Base-by-base conservation (phyloP, 306 rosid genomes). In the Cicer arietinum region DNA sequence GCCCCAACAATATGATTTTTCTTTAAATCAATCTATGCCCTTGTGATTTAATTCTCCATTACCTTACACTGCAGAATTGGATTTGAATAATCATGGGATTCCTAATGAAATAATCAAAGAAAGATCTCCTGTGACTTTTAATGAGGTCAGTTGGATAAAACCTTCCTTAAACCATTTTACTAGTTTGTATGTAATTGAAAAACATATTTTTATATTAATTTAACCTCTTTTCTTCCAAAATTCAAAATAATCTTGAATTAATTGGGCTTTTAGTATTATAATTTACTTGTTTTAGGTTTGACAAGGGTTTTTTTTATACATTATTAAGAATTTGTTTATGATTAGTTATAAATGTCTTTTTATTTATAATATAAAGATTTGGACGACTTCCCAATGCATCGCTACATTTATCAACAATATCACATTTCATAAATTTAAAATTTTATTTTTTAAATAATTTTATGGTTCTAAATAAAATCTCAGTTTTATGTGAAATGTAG, bases 91-190 rank as follows among this genome's bases (percentile, higher is more conserved):
- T 40, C 4, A 0, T 44, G 22, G 9, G 71, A 39, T 42, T 43
- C 51, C 51, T 40, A 64, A 42, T 54, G 77, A 58, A 13, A 56
- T 7, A 12, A 20, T 44, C 7, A 57, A 43, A 42, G 42, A 25
- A 56, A 57, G 43, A 37, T 25, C 43, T 30, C 7, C 1, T 12
- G 17, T 54, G 41, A 25, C 4, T 20, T 58, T 43, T 44, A 46
- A 73, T 44, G 17, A 63, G 79, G 72, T 75, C 46, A 75, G 72
- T 63, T 47, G 41, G 50, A 47, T 74, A 42, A 74, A 74, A 45
- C 14, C 17, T 20, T 57, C 37, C n/a, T 22, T 71, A 0, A 20
- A 43, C 67, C 30, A 0, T 53, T 41, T 30, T 30, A 30, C 37
- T 30, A 30, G 12, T 16, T 42, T 7, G 7, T 54, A 53, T 17